Percentiles rank a stretch among this genome's conserved stretches.
Conservation (phyloP, 805 yeast genomes). For the Candida boidinii region DNA sequence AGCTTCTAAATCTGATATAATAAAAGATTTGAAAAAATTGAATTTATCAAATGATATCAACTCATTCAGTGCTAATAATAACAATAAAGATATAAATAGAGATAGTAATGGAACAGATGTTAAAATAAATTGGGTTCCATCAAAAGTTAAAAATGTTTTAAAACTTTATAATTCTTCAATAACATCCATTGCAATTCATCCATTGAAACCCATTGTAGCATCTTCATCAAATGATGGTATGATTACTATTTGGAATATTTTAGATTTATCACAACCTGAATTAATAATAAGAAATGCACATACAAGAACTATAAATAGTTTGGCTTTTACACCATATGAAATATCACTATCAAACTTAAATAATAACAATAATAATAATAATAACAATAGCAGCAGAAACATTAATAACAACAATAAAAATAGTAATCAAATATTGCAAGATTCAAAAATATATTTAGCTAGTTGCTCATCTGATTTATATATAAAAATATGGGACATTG, state of each 20-base stretch:
- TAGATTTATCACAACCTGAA: slow-evolving; percentile 53
- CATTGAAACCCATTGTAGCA: slow-evolving; percentile 54
- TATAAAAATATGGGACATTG: slow-evolving; percentile 66
- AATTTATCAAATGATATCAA: too few relatives aligned
- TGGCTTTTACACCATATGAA: slow-evolving; percentile 46
- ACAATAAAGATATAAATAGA: too few relatives aligned
- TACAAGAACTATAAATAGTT: slow-evolving; percentile 53
- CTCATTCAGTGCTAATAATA: too few relatives aligned
- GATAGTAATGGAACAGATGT: slow-evolving; percentile 9
- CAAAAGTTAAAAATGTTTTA: slow-evolving; percentile 31
- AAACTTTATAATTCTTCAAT: slow-evolving; percentile 55
- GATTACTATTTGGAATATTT: slow-evolving; percentile 61
- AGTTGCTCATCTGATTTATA: slow-evolving; percentile 43
- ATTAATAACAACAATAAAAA: too few relatives aligned
- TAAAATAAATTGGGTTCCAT: slow-evolving; percentile 58
- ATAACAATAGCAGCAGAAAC: too few relatives aligned
- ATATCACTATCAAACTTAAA: too few relatives aligned
- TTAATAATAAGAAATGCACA: slow-evolving; percentile 60
- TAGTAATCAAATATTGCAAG: too few relatives aligned
- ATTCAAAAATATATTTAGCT: slow-evolving; percentile 32
- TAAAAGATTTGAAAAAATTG: too few relatives aligned
- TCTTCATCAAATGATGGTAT: slow-evolving; percentile 69
- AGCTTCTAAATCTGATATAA: too few relatives aligned
- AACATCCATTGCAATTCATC: slow-evolving; percentile 64
- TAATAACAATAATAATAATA: slow-evolving; percentile 5